Evolutionary conservation across 257 asterid genomes (phyloP).

Genomic region (Solanum commersonii): DNA sequence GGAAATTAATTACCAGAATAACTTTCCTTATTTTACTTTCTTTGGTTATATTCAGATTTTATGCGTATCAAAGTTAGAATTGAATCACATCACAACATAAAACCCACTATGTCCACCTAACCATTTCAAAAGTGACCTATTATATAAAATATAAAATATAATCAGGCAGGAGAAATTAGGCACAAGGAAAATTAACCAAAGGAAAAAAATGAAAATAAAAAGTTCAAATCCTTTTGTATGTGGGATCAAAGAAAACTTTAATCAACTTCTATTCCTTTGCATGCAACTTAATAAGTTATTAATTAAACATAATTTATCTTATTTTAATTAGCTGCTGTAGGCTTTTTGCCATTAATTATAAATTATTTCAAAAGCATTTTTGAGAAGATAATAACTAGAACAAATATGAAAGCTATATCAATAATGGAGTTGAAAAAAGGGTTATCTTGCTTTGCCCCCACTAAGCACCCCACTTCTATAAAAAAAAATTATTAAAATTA

Average conservation of each 20-base stretch:
- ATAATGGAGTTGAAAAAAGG: slow-evolving; percentile 57
- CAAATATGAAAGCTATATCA: slow-evolving; percentile 25
- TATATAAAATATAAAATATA: not conserved
- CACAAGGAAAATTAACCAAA: not conserved
- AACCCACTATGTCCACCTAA: not conserved
- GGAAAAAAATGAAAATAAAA: not conserved
- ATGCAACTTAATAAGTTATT: not conserved
- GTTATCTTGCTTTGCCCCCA: slow-evolving; percentile 45
- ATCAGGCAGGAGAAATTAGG: not conserved
- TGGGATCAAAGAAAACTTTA: not conserved
- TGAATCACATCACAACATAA: not conserved
- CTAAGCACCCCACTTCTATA: slow-evolving; percentile 29
- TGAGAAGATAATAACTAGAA: slow-evolving; percentile 40
- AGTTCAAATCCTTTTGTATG: not conserved
- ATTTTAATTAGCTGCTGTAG: not conserved
- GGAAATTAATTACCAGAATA: not conserved
- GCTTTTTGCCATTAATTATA: not conserved
- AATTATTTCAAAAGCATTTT: slow-evolving; percentile 9
- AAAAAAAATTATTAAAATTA: not conserved
- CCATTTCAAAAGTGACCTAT: not conserved
- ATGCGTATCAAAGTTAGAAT: not conserved
- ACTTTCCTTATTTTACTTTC: not conserved
- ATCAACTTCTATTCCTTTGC: not conserved
- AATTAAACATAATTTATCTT: slow-evolving; percentile 11
- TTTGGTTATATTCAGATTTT: not conserved